Evolutionary conservation across 2,329 filamentous ascomycete species (phyloP).

Genomic region (Aspergillus chevalieri): DNA sequence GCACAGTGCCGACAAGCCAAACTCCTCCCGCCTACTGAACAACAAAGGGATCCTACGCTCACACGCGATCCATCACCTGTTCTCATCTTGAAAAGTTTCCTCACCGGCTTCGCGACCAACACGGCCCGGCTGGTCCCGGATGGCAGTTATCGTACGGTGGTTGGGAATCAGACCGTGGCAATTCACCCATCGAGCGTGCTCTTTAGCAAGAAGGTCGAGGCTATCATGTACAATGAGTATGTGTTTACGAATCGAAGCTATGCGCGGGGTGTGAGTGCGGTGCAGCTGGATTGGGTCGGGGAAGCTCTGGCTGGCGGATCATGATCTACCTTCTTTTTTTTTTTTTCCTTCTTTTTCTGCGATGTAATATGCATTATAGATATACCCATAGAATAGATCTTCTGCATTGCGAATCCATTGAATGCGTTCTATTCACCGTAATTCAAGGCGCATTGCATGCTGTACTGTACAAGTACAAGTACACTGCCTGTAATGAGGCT

Average conservation of each 20-base stretch:
- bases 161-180: constrained; percentile 56
- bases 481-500: too few species aligned
- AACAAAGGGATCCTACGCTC: constrained; percentile 6
- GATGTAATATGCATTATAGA: constrained; percentile 1
- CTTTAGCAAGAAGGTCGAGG: constrained; percentile 55
- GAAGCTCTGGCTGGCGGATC: constrained; percentile 37
- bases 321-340: not conserved
- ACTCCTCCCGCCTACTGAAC: constrained; percentile 26
- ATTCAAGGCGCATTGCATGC: too few species aligned
- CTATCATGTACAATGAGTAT: constrained; percentile 60
- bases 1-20: constrained; percentile 49
- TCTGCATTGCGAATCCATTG: not conserved
- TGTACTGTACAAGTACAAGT: too few species aligned
- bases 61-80: constrained; percentile 36
- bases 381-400: not conserved
- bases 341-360: constrained; percentile 3
- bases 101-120: constrained; percentile 55
- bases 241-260: constrained; percentile 61
- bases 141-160: constrained; percentile 55
- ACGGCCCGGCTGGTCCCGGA: constrained; percentile 56
- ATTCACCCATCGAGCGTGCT: constrained; percentile 59
- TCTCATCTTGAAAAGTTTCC: constrained; percentile 52
- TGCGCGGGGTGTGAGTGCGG: constrained; percentile 56
- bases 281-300: constrained; percentile 58
- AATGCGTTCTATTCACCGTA: too few species aligned